Evolutionary conservation across 2,329 filamentous ascomycete species (phyloP).

Genomic region (Colletotrichum magnum): DNA sequence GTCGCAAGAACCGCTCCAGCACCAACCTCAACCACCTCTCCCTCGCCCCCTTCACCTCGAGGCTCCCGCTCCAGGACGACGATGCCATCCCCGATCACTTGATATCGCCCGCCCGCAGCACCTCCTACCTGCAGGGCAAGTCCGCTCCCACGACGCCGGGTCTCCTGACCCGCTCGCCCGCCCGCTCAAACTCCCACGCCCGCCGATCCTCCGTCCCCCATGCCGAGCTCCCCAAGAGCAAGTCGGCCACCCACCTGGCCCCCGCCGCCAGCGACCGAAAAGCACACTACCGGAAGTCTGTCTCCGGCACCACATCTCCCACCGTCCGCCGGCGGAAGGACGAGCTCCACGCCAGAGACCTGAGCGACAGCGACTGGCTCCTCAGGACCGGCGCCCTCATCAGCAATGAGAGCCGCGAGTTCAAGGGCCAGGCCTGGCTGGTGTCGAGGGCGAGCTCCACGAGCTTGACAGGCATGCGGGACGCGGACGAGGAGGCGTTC

Average conservation of each 20-base stretch:
- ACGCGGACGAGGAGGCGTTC: slow-evolving; percentile 67
- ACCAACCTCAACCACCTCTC: slow-evolving; percentile 72
- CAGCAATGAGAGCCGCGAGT: slow-evolving; percentile 73
- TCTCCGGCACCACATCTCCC: slow-evolving; percentile 51
- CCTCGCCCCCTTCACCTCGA: slow-evolving; percentile 75
- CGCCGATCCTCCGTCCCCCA: slow-evolving; percentile 57
- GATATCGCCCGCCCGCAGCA: slow-evolving; percentile 52
- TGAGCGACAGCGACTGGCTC: slow-evolving; percentile 74
- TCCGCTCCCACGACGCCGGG: slow-evolving; percentile 76
- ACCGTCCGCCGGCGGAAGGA: slow-evolving; percentile 39
- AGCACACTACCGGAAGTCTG: slow-evolving; percentile 44
- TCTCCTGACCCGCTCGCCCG: slow-evolving; percentile 71
- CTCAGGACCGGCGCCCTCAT: slow-evolving; percentile 74
- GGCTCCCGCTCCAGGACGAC: slow-evolving; percentile 70
- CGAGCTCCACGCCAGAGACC: slow-evolving; percentile 47
- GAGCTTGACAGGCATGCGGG: slow-evolving; percentile 67
- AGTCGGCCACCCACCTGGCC: slow-evolving; percentile 71
- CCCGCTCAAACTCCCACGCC: slow-evolving; percentile 62
- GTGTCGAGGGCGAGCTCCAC: slow-evolving; percentile 76
- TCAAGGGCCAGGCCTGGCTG: slow-evolving; percentile 79
- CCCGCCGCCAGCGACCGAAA: slow-evolving; percentile 41
- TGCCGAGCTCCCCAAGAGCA: slow-evolving; percentile 69
- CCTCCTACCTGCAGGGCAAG: slow-evolving; percentile 73
- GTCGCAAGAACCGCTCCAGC: slow-evolving; percentile 71
- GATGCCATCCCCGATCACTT: slow-evolving; percentile 60